Base-by-base conservation (phyloP, 768 basidiomycete genomes). In the Boletus rubroflammeus region DNA sequence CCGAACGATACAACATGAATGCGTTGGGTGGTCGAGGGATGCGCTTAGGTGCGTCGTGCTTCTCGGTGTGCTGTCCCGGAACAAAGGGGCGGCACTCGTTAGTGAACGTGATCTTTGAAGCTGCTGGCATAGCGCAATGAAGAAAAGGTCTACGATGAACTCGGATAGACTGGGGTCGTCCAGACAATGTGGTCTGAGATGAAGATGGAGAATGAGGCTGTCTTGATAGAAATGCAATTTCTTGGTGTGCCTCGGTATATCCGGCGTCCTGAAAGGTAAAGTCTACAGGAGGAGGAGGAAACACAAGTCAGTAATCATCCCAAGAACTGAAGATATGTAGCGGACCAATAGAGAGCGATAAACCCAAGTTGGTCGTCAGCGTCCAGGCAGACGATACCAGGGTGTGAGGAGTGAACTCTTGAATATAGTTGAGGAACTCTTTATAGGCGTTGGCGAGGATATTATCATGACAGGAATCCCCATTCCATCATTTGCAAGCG, bases 1-100 rank as follows among this genome's bases (percentile, higher is more conserved):
- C 74, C 23, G 78, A 79, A 40, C 82, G 74, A 67, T 77, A 84
- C 46, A 84, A 68, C 58, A 84, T 79, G 66, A 84, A 84, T 14
- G 82, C 80, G 62, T 83, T 83, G 14, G 79, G 66, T 0, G 82
- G 78, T 7, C 82, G 75, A 31, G 77, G 76, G 19, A 78, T 73
- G 43, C 75, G 74, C 39, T 66, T 59, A 15, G 49, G 21, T 23
- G 58, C 45, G n/a, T 53, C 40, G 15, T 14, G 49, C 25, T 40
- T 57, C n/a, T 40, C n/a, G 9, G 35, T 17, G 9, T 25, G 15
- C 42, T 42, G 25, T 42, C 34, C 41, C 31, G 25, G 14, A 55
- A 25, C 28, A 45, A 61, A 43, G 41, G 52, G 59, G 42, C 31
- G 46, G 51, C 54, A 28, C 43, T 54, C 34, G 2, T 54, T 31